Evolutionary conservation across 345 rosid genomes (phyloP).

Genomic region (Salix exigua): DNA sequence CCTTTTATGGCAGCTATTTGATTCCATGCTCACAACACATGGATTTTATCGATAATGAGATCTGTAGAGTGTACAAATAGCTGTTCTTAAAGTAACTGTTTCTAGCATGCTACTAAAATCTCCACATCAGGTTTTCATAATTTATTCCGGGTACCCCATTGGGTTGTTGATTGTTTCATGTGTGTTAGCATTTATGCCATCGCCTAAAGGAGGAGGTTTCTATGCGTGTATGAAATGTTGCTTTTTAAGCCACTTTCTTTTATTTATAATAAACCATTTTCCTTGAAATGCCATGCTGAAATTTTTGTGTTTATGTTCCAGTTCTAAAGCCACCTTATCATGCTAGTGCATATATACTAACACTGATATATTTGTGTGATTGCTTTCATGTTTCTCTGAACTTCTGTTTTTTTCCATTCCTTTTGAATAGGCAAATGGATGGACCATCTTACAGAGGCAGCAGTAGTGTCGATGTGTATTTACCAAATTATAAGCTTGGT

Average conservation of each 20-base stretch:
- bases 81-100: not conserved
- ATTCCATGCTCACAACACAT: not conserved
- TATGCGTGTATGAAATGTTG: not conserved
- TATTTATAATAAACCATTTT: not conserved
- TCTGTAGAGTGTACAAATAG: not conserved
- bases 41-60: not conserved
- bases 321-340: not conserved
- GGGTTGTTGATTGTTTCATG: not conserved
- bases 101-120: not conserved
- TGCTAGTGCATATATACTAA: not conserved
- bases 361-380: not conserved
- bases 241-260: too few species aligned
- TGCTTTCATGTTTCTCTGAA: not conserved
- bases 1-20: not conserved
- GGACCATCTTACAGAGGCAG: conserved; percentile 48
- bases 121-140: not conserved
- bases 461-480: conserved; percentile 47
- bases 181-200: not conserved
- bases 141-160: not conserved
- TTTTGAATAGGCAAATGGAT: conserved; percentile 38
- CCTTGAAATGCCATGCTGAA: not conserved
- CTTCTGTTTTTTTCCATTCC: not conserved
- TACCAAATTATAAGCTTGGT: conserved; percentile 74
- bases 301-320: not conserved
- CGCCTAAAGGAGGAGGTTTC: not conserved